Conservation (phyloP, 441 rosid species). For the Syzygium syzygioides region DNA sequence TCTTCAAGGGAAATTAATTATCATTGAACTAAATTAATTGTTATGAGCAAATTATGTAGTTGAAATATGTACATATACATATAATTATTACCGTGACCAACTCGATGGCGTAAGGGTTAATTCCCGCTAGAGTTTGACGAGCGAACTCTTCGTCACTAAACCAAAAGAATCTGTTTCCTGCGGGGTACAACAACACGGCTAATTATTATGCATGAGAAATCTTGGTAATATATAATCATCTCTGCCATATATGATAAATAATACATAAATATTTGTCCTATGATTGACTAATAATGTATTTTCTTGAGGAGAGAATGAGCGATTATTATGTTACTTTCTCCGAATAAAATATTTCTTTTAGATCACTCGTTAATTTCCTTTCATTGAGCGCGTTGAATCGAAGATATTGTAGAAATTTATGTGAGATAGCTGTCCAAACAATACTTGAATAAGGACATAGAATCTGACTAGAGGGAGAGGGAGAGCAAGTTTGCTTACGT, state of each 20-base stretch:
- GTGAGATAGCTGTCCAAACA: too few species aligned
- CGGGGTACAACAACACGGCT: background rate
- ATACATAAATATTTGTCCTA: background rate
- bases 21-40: background rate
- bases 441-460: too few species aligned
- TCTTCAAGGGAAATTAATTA: background rate
- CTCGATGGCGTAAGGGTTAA: background rate
- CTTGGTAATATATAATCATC: background rate
- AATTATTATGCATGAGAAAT: background rate
- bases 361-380: too few species aligned
- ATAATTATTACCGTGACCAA: background rate
- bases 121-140: constrained; percentile 69
- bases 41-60: background rate
- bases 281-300: background rate
- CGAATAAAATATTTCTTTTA: background rate
- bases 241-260: background rate
- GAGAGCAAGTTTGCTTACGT: constrained; percentile 18
- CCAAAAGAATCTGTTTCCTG: constrained; percentile 73
- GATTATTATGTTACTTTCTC: background rate
- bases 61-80: background rate
- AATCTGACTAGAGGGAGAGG: too few species aligned
- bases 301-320: background rate
- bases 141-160: constrained; percentile 62
- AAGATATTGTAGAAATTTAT: too few species aligned
- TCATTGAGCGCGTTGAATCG: too few species aligned